Evolutionary conservation across 2,329 filamentous ascomycete species (phyloP), one percentile per base, ranked within the genome.

Genomic region (Diaporthe nobilis): DNA sequence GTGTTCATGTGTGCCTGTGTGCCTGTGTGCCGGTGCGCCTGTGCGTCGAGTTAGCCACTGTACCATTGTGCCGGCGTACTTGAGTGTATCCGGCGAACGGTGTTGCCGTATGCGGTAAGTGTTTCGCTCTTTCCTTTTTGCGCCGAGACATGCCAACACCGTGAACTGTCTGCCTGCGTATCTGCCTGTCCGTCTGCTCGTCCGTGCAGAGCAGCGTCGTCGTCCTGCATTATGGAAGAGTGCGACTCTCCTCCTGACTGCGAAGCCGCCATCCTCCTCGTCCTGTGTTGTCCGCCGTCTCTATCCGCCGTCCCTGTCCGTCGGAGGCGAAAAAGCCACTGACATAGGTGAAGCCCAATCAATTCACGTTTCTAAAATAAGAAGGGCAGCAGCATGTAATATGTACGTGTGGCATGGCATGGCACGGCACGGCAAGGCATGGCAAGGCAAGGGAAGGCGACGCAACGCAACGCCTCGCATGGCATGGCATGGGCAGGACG

Each of bases 81-180:
- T 34, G 34, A 49, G 65, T 22, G 65, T 55, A 34, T n/a, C 31
- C 20, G 39, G 28, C 4, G 7, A 12, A 53, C 49, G 15, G 65
- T 70, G 13, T 31, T 39, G 34, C 65, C 49, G 10, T 12, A 70
- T 70, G 5, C 65, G 65, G 65, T 12, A 70, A 70, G 49, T 55
- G 65, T 55, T 70, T 70, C 65, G 65, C 49, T 70, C 49, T 70
- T 42, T 55, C 49, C 65, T 55, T 68, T 70, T 55, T 25, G 47
- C n/a, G 22, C 65, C 47, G n/a, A 55, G 34, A 70, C 65, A 49
- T 65, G 42, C 61, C 61, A 25, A n/a, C 20, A 53, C 17, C 8
- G 61, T 34, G 17, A 65, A 31, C 39, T 28, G 60, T 22, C 15
- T 65, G 60, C 17, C n/a, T 47, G 39, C 17, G 25, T 31, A 17